These are phyloP conservation scores for Alternaria hordeiaustralica DNA, from an alignment of 2,329 filamentous ascomycete genomes.

Conservation along the genomic window DNA sequence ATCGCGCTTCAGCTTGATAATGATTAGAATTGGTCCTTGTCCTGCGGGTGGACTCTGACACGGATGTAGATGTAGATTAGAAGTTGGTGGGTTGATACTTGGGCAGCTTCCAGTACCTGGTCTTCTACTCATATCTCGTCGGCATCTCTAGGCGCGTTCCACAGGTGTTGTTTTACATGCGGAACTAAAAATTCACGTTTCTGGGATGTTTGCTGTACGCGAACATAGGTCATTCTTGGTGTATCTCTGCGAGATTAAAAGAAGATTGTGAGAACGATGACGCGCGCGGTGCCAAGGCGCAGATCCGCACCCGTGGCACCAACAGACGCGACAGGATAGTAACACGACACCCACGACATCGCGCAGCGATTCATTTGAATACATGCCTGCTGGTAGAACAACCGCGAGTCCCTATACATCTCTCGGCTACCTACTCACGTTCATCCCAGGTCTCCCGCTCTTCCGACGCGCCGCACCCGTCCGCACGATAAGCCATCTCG, in stretches of 20 bases:
- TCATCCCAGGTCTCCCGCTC: not conserved
- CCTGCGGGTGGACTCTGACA: not conserved
- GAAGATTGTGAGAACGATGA: not conserved
- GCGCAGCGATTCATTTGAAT: not conserved
- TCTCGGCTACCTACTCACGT: not conserved
- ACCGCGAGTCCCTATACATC: not conserved
- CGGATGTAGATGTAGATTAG: not conserved
- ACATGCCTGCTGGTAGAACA: not conserved
- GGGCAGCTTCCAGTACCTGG: not conserved
- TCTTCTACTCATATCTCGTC: not conserved
- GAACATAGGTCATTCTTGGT: no score
- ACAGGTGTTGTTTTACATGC: not conserved
- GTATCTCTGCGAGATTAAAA: not conserved
- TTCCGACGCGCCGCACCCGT: not conserved
- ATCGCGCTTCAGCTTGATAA: not conserved
- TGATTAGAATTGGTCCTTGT: not conserved
- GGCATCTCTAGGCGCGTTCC: not conserved
- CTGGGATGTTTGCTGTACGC: not conserved
- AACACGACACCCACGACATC: not conserved
- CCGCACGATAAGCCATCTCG: not conserved
- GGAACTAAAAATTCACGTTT: not conserved
- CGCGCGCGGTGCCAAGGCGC: not conserved
- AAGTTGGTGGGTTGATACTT: not conserved
- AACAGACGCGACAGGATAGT: not conserved
- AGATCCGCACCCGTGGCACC: not conserved